These are phyloP conservation scores for Alisma plantagoaquatica DNA, from an alignment of 106 monocot genomes.

Conservation along the genomic window DNA sequence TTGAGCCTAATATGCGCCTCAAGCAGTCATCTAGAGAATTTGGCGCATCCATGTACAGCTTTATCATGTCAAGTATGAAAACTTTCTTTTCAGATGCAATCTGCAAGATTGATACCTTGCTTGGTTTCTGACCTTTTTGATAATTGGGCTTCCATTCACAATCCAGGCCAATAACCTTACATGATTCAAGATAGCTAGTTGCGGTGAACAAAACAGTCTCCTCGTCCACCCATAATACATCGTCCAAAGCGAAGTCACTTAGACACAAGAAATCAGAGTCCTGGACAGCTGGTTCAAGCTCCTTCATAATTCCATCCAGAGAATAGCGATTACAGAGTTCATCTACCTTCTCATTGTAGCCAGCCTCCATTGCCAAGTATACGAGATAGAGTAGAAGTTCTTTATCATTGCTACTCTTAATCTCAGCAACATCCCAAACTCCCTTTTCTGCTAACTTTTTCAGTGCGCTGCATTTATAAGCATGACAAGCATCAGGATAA, in stretches of 20 bases:
- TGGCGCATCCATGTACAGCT: conserved; percentile 61
- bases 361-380: conserved; percentile 93
- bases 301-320: conserved; percentile 73
- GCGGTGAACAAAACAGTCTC: conserved; percentile 41
- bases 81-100: conserved; percentile 82
- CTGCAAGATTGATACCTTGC: conserved; percentile 96
- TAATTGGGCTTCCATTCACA: conserved; percentile 99
- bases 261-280: conserved; percentile 43
- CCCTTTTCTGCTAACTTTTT: conserved; percentile 94
- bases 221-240: conserved; percentile 81
- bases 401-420: conserved; percentile 55
- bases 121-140: conserved; percentile 73
- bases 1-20: conserved; percentile 62
- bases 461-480: conserved; percentile 71
- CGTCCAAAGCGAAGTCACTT: conserved; percentile 47
- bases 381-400: conserved; percentile 84
- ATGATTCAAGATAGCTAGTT: conserved; percentile 57
- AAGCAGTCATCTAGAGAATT: conserved; percentile 59
- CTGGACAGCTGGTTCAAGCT: conserved; percentile 20
- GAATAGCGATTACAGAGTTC: conserved; percentile 81
- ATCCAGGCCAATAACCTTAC: conserved; percentile 91
- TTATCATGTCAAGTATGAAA: conserved; percentile 91
- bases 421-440: conserved; percentile 95
- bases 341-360: conserved; percentile 84
- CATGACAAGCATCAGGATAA: conserved; percentile 58